Evolutionary conservation across 176 grass and related monocot species (phyloP).

Genomic region (Elymus sibiricus): DNA sequence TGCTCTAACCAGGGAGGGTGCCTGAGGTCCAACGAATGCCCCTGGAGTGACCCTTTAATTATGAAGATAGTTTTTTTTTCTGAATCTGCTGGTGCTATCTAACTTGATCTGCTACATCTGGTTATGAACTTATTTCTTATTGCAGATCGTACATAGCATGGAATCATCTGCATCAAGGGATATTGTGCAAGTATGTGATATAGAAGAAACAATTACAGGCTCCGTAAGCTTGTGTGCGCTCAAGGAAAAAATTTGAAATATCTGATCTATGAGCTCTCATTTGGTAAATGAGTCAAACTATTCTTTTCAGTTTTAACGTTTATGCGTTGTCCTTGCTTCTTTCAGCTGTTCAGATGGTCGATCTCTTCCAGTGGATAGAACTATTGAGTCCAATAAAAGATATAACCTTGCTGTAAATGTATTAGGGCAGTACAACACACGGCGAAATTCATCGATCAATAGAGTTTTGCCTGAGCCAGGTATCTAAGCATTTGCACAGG

Average conservation of each 20-base stretch:
- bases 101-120: not conserved
- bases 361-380: too few relatives aligned
- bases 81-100: not conserved
- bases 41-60: too few relatives aligned
- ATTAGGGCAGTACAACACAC: too few relatives aligned
- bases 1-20: too few relatives aligned
- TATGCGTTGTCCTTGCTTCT: conserved; percentile 18
- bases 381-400: too few relatives aligned
- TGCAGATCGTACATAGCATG: conserved; percentile 72
- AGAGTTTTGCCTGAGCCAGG: too few relatives aligned
- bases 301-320: conserved; percentile 26
- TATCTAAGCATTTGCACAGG: too few relatives aligned
- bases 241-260: conserved; percentile 54
- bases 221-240: conserved; percentile 61
- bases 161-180: conserved; percentile 51
- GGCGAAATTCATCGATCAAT: too few relatives aligned
- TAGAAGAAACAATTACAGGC: conserved; percentile 56
- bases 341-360: too few relatives aligned
- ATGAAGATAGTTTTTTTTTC: conserved; percentile 59
- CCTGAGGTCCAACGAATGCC: too few relatives aligned
- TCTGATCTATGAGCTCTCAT: conserved; percentile 12
- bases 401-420: too few relatives aligned
- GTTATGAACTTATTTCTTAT: conserved; percentile 28
- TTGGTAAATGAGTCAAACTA: not conserved
- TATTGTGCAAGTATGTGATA: conserved; percentile 58